Evolutionary conservation across 768 basidiomycete species (phyloP).

Genomic region (Macrolepiota dolichaula): DNA sequence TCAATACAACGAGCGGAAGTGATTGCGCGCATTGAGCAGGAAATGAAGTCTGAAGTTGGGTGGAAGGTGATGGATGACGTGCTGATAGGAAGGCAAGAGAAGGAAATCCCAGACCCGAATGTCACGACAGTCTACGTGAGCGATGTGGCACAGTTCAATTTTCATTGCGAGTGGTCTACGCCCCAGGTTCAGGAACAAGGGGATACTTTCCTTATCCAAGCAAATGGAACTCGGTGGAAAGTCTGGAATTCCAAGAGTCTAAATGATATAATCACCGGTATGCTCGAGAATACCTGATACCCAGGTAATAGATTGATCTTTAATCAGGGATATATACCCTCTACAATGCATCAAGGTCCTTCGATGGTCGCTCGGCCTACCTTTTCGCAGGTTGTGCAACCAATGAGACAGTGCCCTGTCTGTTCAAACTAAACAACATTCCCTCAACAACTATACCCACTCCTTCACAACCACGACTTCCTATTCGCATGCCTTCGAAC

Average conservation of each 20-base stretch:
- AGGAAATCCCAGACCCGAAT: neutral
- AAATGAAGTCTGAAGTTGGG: neutral
- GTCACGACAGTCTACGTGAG: conserved; percentile 1
- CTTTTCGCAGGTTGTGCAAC: conserved; percentile 3
- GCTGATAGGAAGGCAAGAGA: conserved; percentile 5
- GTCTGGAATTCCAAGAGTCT: neutral
- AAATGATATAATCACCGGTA: neutral
- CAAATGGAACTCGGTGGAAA: conserved; percentile 2
- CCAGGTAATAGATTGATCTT: neutral
- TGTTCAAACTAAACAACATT: neutral
- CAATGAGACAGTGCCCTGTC: neutral
- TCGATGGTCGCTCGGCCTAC: conserved; percentile 1
- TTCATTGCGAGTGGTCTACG: neutral
- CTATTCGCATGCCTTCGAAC: neutral
- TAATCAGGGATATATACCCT: neutral
- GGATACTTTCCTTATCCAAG: neutral
- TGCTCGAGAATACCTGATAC: neutral
- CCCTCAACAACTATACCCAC: neutral
- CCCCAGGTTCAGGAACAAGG: neutral
- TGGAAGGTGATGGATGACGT: neutral
- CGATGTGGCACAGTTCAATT: neutral
- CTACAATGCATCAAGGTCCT: neutral
- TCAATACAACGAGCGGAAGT: conserved; percentile 5
- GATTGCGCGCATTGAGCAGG: neutral
- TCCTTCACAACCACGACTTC: neutral